Conservation (phyloP, 306 rosid genomes). For the barrel medic (Medicago truncatula) region DNA sequence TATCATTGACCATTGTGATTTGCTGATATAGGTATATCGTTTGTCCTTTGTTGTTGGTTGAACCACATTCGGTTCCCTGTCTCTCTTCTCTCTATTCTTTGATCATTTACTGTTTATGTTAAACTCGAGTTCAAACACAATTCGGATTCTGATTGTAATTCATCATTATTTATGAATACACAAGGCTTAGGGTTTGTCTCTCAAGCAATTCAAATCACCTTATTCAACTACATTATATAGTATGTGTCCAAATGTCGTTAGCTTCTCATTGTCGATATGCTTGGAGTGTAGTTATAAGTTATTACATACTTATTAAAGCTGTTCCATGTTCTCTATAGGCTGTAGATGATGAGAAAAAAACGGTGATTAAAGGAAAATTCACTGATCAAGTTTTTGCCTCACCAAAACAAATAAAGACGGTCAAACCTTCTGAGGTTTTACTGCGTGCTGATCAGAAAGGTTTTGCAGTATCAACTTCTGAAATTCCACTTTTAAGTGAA, state of each 20-base stretch:
- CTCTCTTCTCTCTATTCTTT: conserved; percentile 9
- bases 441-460: conserved; percentile 57
- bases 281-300: conserved; percentile 21
- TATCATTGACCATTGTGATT: conserved; percentile 8
- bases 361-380: conserved; percentile 61
- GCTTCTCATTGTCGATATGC: conserved; percentile 16
- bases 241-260: background rate
- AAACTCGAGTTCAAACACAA: conserved; percentile 6
- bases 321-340: conserved; percentile 54
- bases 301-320: conserved; percentile 23
- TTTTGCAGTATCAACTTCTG: conserved; percentile 46
- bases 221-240: conserved; percentile 9
- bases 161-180: background rate
- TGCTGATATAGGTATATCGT: conserved; percentile 10
- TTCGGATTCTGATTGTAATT: conserved; percentile 11
- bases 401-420: conserved; percentile 60
- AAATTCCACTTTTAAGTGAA: conserved; percentile 54
- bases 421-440: conserved; percentile 57
- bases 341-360: conserved; percentile 57
- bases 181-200: conserved; percentile 1
- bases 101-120: conserved; percentile 17
- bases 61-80: conserved; percentile 10
- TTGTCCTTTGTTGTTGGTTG: conserved; percentile 27
- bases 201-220: background rate
- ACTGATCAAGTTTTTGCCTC: conserved; percentile 50